Conservation (phyloP, 2,329 filamentous ascomycete species). For the Ceratocystis cubensis region DNA sequence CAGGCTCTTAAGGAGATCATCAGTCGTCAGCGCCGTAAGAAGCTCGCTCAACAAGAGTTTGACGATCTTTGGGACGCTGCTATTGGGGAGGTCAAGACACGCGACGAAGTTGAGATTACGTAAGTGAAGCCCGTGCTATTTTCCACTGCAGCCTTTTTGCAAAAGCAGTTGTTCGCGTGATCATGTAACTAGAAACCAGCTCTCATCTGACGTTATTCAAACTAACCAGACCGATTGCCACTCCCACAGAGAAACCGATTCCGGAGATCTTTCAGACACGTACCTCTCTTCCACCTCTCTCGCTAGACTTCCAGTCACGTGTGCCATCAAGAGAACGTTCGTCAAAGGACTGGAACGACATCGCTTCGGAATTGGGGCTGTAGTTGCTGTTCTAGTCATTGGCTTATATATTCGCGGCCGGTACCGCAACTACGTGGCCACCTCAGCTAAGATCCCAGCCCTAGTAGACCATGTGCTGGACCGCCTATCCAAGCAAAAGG, state of each 20-base stretch:
- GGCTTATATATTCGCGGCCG: conserved; percentile 51
- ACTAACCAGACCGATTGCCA: conserved; percentile 79
- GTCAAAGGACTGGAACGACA: conserved; percentile 71
- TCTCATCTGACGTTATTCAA: conserved; percentile 36
- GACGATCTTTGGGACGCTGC: conserved; percentile 73
- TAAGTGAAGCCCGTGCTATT: conserved; percentile 35
- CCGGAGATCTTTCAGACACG: conserved; percentile 47
- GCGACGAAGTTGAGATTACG: conserved; percentile 48
- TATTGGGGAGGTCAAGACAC: conserved; percentile 54
- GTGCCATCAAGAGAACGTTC: conserved; percentile 65
- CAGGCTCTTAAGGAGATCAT: conserved; percentile 67
- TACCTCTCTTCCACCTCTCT: conserved; percentile 74
- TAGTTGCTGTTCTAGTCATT: conserved; percentile 39
- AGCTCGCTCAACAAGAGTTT: conserved; percentile 78
- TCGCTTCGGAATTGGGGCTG: conserved; percentile 68
- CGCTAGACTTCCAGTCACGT: conserved; percentile 79
- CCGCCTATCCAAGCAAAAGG: conserved; percentile 70
- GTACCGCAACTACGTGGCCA: conserved; percentile 50
- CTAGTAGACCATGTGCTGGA: conserved; percentile 77
- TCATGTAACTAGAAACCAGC: conserved; percentile 21
- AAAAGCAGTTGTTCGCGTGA: conserved; percentile 24
- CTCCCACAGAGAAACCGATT: conserved; percentile 58
- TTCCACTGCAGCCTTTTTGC: conserved; percentile 16
- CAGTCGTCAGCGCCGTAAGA: conserved; percentile 62
- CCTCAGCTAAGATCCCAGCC: conserved; percentile 61